Evolutionary conservation across 2,329 filamentous ascomycete species (phyloP), one percentile per base, ranked within the genome.

Genomic region (Monilinia vaccinii-corymbosi): DNA sequence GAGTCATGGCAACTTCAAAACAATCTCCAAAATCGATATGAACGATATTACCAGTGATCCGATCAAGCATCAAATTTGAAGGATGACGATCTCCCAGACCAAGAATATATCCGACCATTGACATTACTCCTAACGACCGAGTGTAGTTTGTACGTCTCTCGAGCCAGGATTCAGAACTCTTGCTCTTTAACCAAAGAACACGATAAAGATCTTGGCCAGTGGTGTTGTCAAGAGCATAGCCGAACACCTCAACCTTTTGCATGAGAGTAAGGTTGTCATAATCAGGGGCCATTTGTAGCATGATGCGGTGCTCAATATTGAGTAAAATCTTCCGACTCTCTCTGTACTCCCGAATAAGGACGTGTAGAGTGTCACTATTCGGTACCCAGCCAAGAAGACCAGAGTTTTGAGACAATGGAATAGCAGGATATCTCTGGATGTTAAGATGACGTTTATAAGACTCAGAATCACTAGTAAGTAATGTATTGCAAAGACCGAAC

Each of bases 61-160:
- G 88, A 74, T 99, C 94, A 45, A 99, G 86, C 88, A 99, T 95
- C 70, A 99, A 77, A 74, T 99, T 99, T 62, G 91, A 97, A 42
- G 95, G 95, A 75, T 99, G 94, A 51, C 95, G 87, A 76, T 99
- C 94, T 58, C 94, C 94, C 16, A 99, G 80, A 62, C 94, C 95
- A 25, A 99, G 84, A 65, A 99, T 97, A 74, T 99, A 99, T 64
- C 94, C 94, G n/a, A 97, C 94, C 91, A 99, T 99, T n/a, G 91
- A 97, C 94, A 99, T 99, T 69, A 99, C 94, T 68, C 91, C 94
- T 2, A 99, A 80, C 1, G 93, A 97, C 61, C 94, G 88, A 21
- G 94, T 99, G 76, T 99, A 99, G 72, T 96, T 99, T n/a, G 95
- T 99, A 57, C 94, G 88, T 47, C 94, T 84, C 74, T 97, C 94